Conservation (phyloP, 257 asterid species). For the Haberlea rhodopensis region DNA sequence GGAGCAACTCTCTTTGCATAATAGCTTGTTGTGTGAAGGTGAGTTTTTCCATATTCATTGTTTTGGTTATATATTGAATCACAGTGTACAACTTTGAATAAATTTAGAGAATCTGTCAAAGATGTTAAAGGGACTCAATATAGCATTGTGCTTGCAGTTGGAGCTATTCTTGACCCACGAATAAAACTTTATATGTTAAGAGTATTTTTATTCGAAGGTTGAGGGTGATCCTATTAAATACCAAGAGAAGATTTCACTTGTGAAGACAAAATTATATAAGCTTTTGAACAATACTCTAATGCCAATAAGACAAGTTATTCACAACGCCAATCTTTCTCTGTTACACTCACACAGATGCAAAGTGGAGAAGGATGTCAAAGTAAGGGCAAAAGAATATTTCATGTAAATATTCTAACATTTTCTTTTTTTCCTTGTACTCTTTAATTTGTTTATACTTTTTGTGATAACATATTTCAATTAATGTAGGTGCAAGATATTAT, state of each 20-base stretch:
- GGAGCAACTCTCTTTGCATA: constrained; percentile 4
- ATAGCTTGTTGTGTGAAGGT: constrained; percentile 10
- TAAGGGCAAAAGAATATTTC: background rate
- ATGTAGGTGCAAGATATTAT: too few species aligned
- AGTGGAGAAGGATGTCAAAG: too few species aligned
- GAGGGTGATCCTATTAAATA: background rate
- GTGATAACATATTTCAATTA: too few species aligned
- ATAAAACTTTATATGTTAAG: background rate
- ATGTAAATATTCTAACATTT: background rate
- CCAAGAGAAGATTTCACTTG: background rate
- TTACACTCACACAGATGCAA: background rate
- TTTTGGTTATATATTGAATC: background rate
- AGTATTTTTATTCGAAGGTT: constrained; percentile 5
- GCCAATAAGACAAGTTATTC: background rate
- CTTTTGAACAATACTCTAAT: background rate
- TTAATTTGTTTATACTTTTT: too few species aligned
- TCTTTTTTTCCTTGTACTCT: too few species aligned
- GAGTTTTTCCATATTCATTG: constrained; percentile 11
- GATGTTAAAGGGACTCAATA: too few species aligned
- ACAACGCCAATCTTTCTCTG: background rate
- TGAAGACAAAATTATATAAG: background rate
- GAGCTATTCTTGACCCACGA: background rate
- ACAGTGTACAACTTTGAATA: background rate
- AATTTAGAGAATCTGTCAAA: background rate
- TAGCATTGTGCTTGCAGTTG: background rate